Conservation (phyloP, 2,329 filamentous ascomycete species). For the Hypoxylon sp. region DNA sequence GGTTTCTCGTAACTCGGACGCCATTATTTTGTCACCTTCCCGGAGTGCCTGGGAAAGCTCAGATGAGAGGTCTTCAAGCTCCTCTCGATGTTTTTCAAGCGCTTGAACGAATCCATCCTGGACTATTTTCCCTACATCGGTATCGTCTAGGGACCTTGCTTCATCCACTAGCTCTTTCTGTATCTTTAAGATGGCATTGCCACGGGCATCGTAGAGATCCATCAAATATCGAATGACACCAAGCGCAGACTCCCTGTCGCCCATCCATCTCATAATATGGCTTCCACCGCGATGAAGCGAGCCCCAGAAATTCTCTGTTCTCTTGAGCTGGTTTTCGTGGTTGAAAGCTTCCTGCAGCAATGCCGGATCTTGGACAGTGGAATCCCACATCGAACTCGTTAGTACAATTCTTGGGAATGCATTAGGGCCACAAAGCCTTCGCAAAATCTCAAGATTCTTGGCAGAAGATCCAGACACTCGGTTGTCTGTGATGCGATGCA, state of each 20-base stretch:
- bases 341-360: background rate
- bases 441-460: constrained; percentile 1
- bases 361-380: background rate
- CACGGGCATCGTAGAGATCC: background rate
- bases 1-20: background rate
- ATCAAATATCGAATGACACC: background rate
- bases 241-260: background rate
- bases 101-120: background rate
- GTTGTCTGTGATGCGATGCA: constrained; percentile 12
- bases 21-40: background rate
- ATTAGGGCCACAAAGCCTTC: constrained; percentile 2
- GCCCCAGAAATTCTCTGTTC: background rate
- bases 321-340: background rate
- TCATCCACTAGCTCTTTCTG: background rate
- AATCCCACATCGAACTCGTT: background rate
- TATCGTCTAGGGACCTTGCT: background rate
- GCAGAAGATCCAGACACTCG: constrained; percentile 1
- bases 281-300: background rate
- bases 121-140: background rate
- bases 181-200: background rate
- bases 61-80: background rate
- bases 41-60: background rate
- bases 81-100: background rate
- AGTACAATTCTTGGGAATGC: background rate
- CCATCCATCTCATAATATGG: background rate